A percentile compares a stretch with the other conserved stretches of the same genome.
These are phyloP conservation scores for Pythium periplocum DNA, from an alignment of 352 stramenopile species.

Conservation along the genomic window DNA sequence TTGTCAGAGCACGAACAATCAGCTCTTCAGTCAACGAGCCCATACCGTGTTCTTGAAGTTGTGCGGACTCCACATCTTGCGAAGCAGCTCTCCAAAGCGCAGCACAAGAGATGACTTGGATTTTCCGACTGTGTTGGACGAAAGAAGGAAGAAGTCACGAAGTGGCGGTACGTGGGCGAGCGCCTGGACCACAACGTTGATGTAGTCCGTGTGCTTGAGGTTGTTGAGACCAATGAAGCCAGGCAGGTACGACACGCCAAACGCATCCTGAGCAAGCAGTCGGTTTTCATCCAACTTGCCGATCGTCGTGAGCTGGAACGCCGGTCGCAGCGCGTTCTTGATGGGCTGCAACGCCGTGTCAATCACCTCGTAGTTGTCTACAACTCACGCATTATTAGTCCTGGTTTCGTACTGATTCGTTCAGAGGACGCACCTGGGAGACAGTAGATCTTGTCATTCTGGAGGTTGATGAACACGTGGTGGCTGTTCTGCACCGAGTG, in stretches of 20 bases:
- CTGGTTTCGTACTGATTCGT: no score
- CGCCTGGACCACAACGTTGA: slow-evolving; percentile 96
- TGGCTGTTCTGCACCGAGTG: slow-evolving; percentile 96
- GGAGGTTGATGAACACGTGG: slow-evolving; percentile 97
- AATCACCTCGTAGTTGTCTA: slow-evolving; percentile 97
- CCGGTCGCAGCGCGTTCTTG: slow-evolving; percentile 89
- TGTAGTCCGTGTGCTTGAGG: slow-evolving; percentile 96
- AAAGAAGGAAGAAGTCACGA: slow-evolving; percentile 93
- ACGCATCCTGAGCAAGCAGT: slow-evolving; percentile 91
- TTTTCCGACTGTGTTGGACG: slow-evolving; percentile 34
- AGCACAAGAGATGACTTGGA: slow-evolving; percentile 85
- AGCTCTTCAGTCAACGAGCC: neutral
- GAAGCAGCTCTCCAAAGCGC: slow-evolving; percentile 94
- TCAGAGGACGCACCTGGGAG: slow-evolving; percentile 56
- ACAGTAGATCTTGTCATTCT: slow-evolving; percentile 94
- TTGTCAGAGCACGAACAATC: neutral
- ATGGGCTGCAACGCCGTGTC: slow-evolving; percentile 96
- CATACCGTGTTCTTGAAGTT: slow-evolving; percentile 98
- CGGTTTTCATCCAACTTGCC: slow-evolving; percentile 88
- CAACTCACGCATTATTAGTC: no score
- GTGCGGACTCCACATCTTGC: slow-evolving; percentile 97
- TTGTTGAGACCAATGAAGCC: slow-evolving; percentile 98
- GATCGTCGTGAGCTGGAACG: slow-evolving; percentile 85
- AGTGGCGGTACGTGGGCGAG: slow-evolving; percentile 94
- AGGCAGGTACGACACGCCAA: slow-evolving; percentile 95